Percentiles rank a stretch among this genome's conserved stretches.
phyloP scores from a whole-genome alignment of 805 yeast species.

The Candida awuae region DNA sequence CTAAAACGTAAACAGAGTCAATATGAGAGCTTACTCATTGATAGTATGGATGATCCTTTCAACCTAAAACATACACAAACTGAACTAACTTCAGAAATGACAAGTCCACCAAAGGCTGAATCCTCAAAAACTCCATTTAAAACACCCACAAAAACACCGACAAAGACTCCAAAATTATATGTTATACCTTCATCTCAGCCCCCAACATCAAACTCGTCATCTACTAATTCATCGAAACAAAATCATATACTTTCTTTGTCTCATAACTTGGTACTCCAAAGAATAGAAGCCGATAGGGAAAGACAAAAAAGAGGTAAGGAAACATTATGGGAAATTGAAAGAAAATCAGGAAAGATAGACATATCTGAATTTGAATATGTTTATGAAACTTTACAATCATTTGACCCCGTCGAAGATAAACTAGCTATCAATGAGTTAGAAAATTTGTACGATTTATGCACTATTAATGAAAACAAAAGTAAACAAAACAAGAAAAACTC shows the following conservation, averaged over 20 bases:
- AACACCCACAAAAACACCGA: not conserved
- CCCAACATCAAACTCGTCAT: not conserved
- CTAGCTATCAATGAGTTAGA: conserved; percentile 22
- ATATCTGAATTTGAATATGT: conserved; percentile 29
- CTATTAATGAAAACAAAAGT: not conserved
- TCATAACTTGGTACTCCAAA: conserved; percentile 48
- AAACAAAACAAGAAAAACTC: not conserved
- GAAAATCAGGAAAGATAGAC: conserved; percentile 26
- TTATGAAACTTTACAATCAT: conserved; percentile 15
- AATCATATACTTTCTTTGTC: conserved; percentile 12
- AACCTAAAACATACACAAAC: not conserved
- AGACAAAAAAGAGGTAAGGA: conserved; percentile 82
- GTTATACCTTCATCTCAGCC: conserved; percentile 2
- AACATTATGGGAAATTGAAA: conserved; percentile 60
- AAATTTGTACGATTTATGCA: conserved; percentile 13
- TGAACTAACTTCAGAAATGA: not conserved
- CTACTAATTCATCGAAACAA: not conserved
- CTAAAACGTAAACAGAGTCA: conserved; percentile 42
- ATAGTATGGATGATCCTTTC: conserved; percentile 24
- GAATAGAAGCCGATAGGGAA: conserved; percentile 93
- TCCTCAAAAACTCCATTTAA: conserved; percentile 2
- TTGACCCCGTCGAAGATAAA: conserved; percentile 16
- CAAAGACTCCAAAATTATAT: not conserved
- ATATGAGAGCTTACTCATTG: conserved; percentile 38
- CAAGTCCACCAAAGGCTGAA: not conserved